Evolutionary conservation across 306 rosid species (phyloP), one percentile per base, ranked within the genome.

Genomic region (Quercus cerris): DNA sequence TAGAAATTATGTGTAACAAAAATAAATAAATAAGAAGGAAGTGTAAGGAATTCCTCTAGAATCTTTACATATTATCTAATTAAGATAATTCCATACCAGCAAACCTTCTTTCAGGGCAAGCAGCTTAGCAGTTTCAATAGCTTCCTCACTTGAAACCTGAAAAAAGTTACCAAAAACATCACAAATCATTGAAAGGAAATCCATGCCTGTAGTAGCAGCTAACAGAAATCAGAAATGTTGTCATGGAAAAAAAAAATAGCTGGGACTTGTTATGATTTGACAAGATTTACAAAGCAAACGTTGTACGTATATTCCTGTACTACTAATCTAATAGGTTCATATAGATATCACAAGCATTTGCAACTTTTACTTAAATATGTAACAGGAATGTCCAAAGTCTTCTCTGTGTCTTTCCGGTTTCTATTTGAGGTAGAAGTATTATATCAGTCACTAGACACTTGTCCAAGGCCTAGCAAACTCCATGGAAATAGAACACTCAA

Each of bases 61-160:
- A 51, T 4, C 62, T 46, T 51, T 7, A 19, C 41, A 46, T 23
- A 38, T n/a, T 14, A 33, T 61, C 59, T 19, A 25, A 25, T 25
- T 25, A 1, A 27, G 28, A 1, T 49, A 77, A 73, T 30, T 70
- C 44, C 77, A 46, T 87, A 91, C 97, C 91, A 91, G 85, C 77
- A 94, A 86, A 23, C 98, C 95, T 86, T 94, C 97, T 81, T 92
- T 94, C 31, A 81, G 57, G 64, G 95, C 92, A 66, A 91, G 89
- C 80, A 73, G 61, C 84, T 87, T 89, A 8, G 97, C 82, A 46
- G 84, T 91, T 80, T 91, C 94, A 7, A 90, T 86, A 6, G 97
- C 92, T 80, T 94, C 97, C 76, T 94, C 86, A 71, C 93, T 84
- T 19, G 91, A 58, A 52, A 90, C 56, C 97, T 92, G 80, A 31